Evolutionary conservation across 352 stramenopile genomes (phyloP).

Genomic region (Saprolegnia diclina): DNA sequence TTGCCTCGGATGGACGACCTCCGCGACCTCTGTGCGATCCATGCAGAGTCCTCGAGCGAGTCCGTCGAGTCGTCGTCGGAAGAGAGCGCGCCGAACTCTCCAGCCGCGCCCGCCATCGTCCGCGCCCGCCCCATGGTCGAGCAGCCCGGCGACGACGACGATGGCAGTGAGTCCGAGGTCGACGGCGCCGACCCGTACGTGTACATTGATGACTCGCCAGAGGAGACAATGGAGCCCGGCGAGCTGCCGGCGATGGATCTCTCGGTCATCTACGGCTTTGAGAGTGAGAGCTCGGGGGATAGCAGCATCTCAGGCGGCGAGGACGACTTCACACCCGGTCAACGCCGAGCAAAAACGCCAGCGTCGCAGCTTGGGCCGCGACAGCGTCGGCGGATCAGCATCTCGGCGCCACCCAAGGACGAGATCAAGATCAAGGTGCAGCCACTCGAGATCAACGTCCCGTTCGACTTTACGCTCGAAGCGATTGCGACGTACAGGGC

Average conservation of each 20-base stretch:
- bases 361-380: no score
- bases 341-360: no score
- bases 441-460: neutral
- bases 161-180: neutral
- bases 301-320: neutral
- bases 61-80: neutral
- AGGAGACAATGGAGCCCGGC: neutral
- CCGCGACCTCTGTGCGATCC: neutral
- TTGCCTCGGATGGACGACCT: neutral
- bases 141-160: neutral
- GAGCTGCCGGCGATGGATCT: neutral
- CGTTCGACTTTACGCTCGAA: neutral
- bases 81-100: neutral
- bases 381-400: neutral
- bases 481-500: neutral
- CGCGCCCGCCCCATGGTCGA: no score
- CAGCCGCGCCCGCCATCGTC: no score
- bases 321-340: neutral
- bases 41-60: neutral
- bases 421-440: neutral
- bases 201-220: neutral
- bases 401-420: neutral
- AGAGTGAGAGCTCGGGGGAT: neutral
- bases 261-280: constrained; percentile 10
- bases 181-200: neutral